These are phyloP conservation scores for Pichia californica DNA, from an alignment of 805 yeast species.

Conservation along the genomic window DNA sequence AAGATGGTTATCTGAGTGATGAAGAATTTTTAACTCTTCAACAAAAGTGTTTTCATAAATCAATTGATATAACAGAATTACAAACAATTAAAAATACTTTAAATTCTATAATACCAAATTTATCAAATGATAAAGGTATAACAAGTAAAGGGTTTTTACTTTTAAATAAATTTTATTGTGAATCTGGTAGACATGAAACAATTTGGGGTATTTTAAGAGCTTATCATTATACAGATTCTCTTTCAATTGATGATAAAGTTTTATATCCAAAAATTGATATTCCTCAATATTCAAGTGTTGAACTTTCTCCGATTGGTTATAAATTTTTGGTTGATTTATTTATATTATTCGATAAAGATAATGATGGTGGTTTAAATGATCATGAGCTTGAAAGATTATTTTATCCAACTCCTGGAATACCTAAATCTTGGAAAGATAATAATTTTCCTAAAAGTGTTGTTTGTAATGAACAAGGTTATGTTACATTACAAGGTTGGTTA, in stretches of 20 bases:
- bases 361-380: constrained; percentile 90
- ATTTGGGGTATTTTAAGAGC: constrained; percentile 91
- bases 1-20: constrained; percentile 74
- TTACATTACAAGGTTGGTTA: constrained; percentile 95
- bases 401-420: constrained; percentile 89
- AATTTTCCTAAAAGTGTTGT: constrained; percentile 86
- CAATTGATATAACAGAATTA: constrained; percentile 41
- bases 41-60: constrained; percentile 62
- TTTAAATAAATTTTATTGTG: constrained; percentile 77
- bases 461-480: constrained; percentile 81
- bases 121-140: constrained; percentile 44
- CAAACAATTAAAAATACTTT: constrained; percentile 36
- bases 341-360: constrained; percentile 82
- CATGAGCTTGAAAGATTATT: constrained; percentile 64
- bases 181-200: constrained; percentile 91
- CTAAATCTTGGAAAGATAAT: constrained; percentile 76
- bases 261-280: constrained; percentile 77
- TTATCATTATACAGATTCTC: constrained; percentile 86
- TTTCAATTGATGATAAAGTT: constrained; percentile 74
- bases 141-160: constrained; percentile 69
- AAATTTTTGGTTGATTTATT: constrained; percentile 87
- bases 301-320: constrained; percentile 87
- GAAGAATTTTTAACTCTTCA: constrained; percentile 68
- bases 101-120: constrained; percentile 23
- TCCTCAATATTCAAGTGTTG: constrained; percentile 72